phyloP scores from a whole-genome alignment of 177 flowering plant genomes.

The Vitis hybrid region DNA sequence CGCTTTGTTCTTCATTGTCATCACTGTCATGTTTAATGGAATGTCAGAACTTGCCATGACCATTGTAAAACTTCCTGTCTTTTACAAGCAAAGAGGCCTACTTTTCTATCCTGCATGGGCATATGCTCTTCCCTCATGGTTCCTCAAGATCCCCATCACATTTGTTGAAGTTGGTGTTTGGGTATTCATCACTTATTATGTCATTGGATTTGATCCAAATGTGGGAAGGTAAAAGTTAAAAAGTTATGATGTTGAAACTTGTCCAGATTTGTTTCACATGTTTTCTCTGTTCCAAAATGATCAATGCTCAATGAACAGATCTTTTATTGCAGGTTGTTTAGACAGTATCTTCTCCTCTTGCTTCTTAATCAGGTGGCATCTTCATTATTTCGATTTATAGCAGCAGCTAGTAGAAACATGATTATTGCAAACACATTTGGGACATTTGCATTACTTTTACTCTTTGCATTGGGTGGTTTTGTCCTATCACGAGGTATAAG shows the following conservation, averaged over 20 bases:
- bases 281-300: too few relatives aligned
- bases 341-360: slow-evolving; percentile 23
- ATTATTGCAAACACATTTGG: slow-evolving; percentile 38
- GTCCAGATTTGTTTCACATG: too few relatives aligned
- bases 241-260: too few relatives aligned
- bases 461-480: slow-evolving; percentile 32
- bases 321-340: slow-evolving; percentile 24
- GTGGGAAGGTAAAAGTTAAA: slow-evolving; percentile 26
- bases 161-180: slow-evolving; percentile 32
- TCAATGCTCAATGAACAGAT: too few relatives aligned
- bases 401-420: slow-evolving; percentile 28
- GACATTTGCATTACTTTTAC: slow-evolving; percentile 23
- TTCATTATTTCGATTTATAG: slow-evolving; percentile 30
- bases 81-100: slow-evolving; percentile 46
- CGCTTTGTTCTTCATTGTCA: slow-evolving; percentile 29
- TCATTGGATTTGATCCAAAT: slow-evolving; percentile 43
- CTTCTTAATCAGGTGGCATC: slow-evolving; percentile 28
- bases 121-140: slow-evolving; percentile 42
- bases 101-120: slow-evolving; percentile 48
- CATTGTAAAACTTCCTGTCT: slow-evolving; percentile 41
- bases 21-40: slow-evolving; percentile 34
- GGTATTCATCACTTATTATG: slow-evolving; percentile 40
- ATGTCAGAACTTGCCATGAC: slow-evolving; percentile 37
- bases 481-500: slow-evolving; percentile 31
- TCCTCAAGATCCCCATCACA: slow-evolving; percentile 39